Percentiles rank a stretch among this genome's conserved stretches.
Conservation (phyloP, 139 green algal species). For the Chlorella sp. region DNA sequence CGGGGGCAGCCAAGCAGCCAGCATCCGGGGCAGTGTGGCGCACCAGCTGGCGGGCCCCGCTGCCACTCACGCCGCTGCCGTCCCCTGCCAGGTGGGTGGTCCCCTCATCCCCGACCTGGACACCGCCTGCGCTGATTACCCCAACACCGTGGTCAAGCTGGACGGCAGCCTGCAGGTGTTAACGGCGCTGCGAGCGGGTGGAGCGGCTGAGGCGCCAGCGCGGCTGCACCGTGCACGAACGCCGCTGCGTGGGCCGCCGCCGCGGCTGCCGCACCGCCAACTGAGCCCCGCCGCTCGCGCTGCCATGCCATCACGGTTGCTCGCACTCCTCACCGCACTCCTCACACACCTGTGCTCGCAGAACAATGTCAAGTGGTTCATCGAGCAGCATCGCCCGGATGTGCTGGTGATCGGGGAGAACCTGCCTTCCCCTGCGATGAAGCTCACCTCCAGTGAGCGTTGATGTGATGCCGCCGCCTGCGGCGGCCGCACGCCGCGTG, state of each 20-base stretch:
- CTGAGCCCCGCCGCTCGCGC: not conserved
- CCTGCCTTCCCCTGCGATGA: no score
- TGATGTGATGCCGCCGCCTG: no score
- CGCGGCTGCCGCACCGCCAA: not conserved
- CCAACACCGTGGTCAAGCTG: slow-evolving; percentile 29
- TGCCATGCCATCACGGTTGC: not conserved
- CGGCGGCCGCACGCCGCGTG: no score
- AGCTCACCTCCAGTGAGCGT: no score
- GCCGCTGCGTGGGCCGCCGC: not conserved
- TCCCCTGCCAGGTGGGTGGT: slow-evolving; percentile 38
- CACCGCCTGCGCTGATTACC: slow-evolving; percentile 22
- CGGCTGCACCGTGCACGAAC: not conserved
- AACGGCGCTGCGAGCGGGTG: slow-evolving; percentile 9
- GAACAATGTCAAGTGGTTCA: no score
- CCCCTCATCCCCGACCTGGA: slow-evolving; percentile 34
- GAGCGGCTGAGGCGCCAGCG: not conserved
- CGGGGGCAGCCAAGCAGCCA: slow-evolving; percentile 2
- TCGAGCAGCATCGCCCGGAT: slow-evolving; percentile 11
- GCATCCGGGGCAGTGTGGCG: no score
- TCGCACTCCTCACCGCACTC: no score
- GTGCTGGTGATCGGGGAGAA: slow-evolving; percentile 20
- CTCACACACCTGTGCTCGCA: no score
- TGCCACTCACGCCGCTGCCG: no score
- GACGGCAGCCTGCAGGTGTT: slow-evolving; percentile 40
- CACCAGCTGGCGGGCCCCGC: no score